phyloP scores from a whole-genome alignment of 2,329 filamentous ascomycete species.

The Microthyrium microscopicum region DNA sequence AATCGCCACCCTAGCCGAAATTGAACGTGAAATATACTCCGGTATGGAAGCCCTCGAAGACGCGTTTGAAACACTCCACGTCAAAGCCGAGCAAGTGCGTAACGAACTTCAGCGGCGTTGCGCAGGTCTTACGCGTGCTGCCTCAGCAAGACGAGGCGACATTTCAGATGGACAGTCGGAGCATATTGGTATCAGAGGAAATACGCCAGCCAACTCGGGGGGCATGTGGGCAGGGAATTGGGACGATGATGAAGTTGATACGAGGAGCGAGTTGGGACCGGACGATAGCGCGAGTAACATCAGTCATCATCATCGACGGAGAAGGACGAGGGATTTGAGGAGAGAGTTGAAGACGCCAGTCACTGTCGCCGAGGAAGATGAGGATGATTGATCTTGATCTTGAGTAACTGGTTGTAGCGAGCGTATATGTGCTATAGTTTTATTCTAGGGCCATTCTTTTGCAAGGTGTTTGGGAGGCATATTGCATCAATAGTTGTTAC shows the following conservation, averaged over 20 bases:
- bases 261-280: constrained; percentile 42
- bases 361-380: constrained; percentile 51
- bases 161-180: constrained; percentile 25
- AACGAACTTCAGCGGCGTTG: constrained; percentile 64
- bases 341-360: constrained; percentile 54
- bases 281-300: constrained; percentile 74
- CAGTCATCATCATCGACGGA: constrained; percentile 49
- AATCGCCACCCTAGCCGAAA: constrained; percentile 73
- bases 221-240: constrained; percentile 3
- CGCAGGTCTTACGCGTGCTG: constrained; percentile 55
- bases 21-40: constrained; percentile 81
- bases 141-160: constrained; percentile 37
- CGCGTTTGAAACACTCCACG: constrained; percentile 82
- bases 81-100: constrained; percentile 65
- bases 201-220: constrained; percentile 20
- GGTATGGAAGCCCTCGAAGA: constrained; percentile 93
- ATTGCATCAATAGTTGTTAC: too few species aligned
- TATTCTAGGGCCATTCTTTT: too few species aligned
- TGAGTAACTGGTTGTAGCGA: too few species aligned
- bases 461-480: too few species aligned
- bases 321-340: constrained; percentile 38
- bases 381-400: too few species aligned
- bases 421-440: too few species aligned
- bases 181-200: constrained; percentile 30
- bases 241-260: constrained; percentile 20